Conservation (phyloP, 1,284 basidiomycete species). For the Tilletia caries region DNA sequence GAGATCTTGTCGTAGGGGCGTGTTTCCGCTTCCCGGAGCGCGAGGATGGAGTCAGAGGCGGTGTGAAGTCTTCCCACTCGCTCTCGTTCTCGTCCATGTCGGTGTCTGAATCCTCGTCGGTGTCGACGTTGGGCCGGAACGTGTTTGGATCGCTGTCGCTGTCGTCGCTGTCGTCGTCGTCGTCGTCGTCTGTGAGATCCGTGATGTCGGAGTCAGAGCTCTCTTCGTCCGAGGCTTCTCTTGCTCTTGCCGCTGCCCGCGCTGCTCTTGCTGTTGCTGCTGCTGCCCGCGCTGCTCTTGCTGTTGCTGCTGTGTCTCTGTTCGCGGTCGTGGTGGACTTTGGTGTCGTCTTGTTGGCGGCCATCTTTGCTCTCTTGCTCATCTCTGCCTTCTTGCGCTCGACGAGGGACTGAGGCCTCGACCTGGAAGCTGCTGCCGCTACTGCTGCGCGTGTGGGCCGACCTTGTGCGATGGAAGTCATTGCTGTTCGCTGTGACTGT, state of each 20-base stretch:
- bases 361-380: too few species aligned
- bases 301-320: background rate
- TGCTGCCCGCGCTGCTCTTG: background rate
- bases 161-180: background rate
- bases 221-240: background rate
- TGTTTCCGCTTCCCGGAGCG: background rate
- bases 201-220: background rate
- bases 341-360: too few species aligned
- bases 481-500: too few species aligned
- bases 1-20: background rate
- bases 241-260: background rate
- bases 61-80: background rate
- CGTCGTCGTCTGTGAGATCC: background rate
- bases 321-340: too few species aligned
- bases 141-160: constrained; percentile 2
- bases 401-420: too few species aligned
- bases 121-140: background rate
- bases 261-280: background rate
- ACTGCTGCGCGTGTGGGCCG: too few species aligned
- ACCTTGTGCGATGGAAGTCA: too few species aligned
- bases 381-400: too few species aligned
- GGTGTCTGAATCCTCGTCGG: background rate
- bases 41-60: too few species aligned
- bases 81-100: background rate
- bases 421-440: too few species aligned